Conservation (phyloP, 805 yeast genomes). For the Novakomyces olei region DNA sequence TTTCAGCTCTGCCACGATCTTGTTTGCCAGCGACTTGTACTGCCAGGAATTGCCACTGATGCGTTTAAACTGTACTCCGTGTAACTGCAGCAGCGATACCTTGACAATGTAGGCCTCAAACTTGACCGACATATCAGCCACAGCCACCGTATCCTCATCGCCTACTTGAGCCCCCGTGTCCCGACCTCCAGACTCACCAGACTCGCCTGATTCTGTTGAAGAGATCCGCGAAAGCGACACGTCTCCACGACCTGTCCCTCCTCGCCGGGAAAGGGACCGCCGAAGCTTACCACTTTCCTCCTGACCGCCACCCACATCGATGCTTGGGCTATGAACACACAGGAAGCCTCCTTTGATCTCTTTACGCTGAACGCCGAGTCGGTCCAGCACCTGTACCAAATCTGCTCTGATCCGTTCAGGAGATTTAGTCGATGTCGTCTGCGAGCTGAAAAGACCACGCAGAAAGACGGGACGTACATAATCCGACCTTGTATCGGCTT, state of each 20-base stretch:
- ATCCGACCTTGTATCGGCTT: constrained; percentile 27
- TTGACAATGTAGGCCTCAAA: constrained; percentile 84
- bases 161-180: constrained; percentile 1
- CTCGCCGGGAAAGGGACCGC: background rate
- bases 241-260: constrained; percentile 6
- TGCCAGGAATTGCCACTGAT: constrained; percentile 87
- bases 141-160: constrained; percentile 2
- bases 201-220: background rate
- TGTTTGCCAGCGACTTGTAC: constrained; percentile 75
- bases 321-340: constrained; percentile 37
- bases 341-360: constrained; percentile 90
- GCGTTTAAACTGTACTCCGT: constrained; percentile 88
- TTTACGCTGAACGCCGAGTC: constrained; percentile 55
- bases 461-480: constrained; percentile 75
- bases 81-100: constrained; percentile 71
- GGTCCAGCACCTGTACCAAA: constrained; percentile 52
- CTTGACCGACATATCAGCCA: constrained; percentile 51
- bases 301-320: constrained; percentile 3
- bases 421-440: constrained; percentile 83
- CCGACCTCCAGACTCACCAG: background rate
- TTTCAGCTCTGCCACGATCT: constrained; percentile 50
- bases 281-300: constrained; percentile 7
- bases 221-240: background rate
- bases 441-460: constrained; percentile 85
- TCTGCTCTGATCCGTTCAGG: constrained; percentile 71